These are phyloP conservation scores for Helotiales sp. DNA, from an alignment of 2,329 filamentous ascomycete genomes.

Conservation along the genomic window DNA sequence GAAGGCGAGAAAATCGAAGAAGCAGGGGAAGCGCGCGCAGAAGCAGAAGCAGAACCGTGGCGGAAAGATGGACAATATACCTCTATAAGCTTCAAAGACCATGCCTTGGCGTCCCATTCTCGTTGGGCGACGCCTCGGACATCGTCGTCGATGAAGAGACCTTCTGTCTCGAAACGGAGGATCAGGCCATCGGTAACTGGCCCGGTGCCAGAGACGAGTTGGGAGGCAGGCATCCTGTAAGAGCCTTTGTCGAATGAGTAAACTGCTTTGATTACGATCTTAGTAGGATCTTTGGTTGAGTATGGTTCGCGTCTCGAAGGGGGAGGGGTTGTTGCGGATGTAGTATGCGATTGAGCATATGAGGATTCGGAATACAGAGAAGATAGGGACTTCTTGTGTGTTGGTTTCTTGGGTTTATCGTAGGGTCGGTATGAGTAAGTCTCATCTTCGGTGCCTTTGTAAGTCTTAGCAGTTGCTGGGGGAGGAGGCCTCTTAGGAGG, in stretches of 20 bases:
- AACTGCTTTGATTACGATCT: slow-evolving; percentile 92
- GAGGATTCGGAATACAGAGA: slow-evolving; percentile 81
- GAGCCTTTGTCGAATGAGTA: slow-evolving; percentile 91
- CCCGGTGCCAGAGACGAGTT: slow-evolving; percentile 81
- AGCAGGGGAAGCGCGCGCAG: slow-evolving; percentile 42
- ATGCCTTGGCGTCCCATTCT: slow-evolving; percentile 98
- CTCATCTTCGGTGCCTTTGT: slow-evolving; percentile 59
- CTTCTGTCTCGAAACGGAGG: slow-evolving; percentile 88
- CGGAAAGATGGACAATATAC: slow-evolving; percentile 74
- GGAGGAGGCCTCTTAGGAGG: slow-evolving; percentile 42
- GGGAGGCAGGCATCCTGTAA: slow-evolving; percentile 83
- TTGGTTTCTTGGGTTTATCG: slow-evolving; percentile 62
- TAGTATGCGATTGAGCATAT: slow-evolving; percentile 82
- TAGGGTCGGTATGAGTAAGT: slow-evolving; percentile 77
- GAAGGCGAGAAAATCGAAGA: slow-evolving; percentile 5
- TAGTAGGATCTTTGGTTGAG: slow-evolving; percentile 86
- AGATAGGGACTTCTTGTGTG: slow-evolving; percentile 62
- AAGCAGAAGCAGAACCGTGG: slow-evolving; percentile 35
- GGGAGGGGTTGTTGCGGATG: slow-evolving; percentile 79
- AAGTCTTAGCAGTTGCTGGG: slow-evolving; percentile 55
- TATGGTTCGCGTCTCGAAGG: slow-evolving; percentile 78
- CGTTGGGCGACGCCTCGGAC: slow-evolving; percentile 87
- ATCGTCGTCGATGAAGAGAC: slow-evolving; percentile 96
- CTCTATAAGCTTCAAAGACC: slow-evolving; percentile 93
- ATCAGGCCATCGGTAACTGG: slow-evolving; percentile 90